These are phyloP conservation scores for Fusarium oligoseptatum DNA, from an alignment of 2,329 filamentous ascomycete genomes.

Conservation along the genomic window DNA sequence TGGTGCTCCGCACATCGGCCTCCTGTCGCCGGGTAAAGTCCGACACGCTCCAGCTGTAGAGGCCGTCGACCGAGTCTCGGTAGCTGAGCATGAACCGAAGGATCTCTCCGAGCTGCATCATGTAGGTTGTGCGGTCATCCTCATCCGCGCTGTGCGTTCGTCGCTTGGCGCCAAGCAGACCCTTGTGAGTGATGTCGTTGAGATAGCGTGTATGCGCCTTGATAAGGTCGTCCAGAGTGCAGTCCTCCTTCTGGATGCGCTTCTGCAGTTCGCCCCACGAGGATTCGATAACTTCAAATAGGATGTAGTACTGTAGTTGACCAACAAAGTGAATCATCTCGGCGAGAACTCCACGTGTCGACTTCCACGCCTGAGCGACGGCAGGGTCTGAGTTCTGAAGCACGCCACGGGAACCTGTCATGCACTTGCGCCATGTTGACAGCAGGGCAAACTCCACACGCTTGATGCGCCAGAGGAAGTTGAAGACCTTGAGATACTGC, in stretches of 20 bases:
- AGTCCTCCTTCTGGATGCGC: conserved; percentile 84
- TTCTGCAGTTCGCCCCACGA: conserved; percentile 93
- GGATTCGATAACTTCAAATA: conserved; percentile 98
- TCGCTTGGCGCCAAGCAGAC: conserved; percentile 82
- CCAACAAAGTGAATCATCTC: conserved; percentile 99
- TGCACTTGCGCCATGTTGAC: conserved; percentile 93
- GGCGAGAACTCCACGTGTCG: conserved; percentile 86
- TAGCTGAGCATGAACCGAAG: conserved; percentile 94
- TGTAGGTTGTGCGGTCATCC: conserved; percentile 82
- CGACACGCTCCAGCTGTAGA: conserved; percentile 94
- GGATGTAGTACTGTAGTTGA: conserved; percentile 97
- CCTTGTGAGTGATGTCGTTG: conserved; percentile 95
- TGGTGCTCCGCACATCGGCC: conserved; percentile 79
- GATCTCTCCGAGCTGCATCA: conserved; percentile 91
- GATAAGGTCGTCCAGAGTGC: conserved; percentile 95
- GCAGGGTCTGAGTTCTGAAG: conserved; percentile 78
- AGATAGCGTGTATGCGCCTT: conserved; percentile 91
- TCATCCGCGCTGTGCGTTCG: conserved; percentile 61
- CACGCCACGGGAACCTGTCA: conserved; percentile 94
- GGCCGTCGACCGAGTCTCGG: conserved; percentile 90
- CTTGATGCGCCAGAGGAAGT: conserved; percentile 98
- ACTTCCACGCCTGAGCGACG: conserved; percentile 87
- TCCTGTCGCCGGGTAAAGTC: conserved; percentile 96
- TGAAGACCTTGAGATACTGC: conserved; percentile 99
- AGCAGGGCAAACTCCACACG: conserved; percentile 94